Evolutionary conservation across 1,139 yeast species (phyloP).

Genomic region (Wickerhamomyces sp.): DNA sequence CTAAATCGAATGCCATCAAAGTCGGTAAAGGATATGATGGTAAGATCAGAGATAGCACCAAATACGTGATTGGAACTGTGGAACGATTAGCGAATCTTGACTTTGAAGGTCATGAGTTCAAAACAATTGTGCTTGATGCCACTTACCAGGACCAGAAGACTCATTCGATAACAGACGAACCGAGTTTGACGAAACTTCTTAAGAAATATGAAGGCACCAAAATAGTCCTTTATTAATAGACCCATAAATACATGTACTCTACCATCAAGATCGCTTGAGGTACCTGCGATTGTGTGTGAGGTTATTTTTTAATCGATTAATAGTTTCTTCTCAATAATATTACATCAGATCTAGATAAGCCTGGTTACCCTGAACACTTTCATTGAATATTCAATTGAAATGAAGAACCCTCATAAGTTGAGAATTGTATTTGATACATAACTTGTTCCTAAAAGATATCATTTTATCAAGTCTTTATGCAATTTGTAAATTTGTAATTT

Average conservation of each 20-base stretch:
- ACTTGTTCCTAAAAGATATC: no score
- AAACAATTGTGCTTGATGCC: constrained; percentile 23
- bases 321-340: no score
- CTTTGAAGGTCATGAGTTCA: constrained; percentile 16
- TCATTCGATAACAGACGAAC: constrained; percentile 22
- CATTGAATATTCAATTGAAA: not conserved
- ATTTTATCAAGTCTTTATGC: no score
- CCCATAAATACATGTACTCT: not conserved
- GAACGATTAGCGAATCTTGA: constrained; percentile 19
- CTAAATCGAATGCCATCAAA: constrained; percentile 22
- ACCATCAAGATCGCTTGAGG: not conserved
- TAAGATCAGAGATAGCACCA: constrained; percentile 22
- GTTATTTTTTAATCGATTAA: no score
- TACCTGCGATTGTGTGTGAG: not conserved
- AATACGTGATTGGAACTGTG: constrained; percentile 22
- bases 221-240: constrained; percentile 3
- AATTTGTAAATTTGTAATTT: no score
- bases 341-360: no score
- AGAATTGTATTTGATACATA: no score
- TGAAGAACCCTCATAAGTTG: no score
- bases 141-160: constrained; percentile 23
- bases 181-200: constrained; percentile 17
- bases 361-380: not conserved
- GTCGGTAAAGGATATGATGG: constrained; percentile 25
- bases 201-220: constrained; percentile 16